phyloP scores from a whole-genome alignment of 139 green algal species.

The Pycnococcus provasolii region DNA sequence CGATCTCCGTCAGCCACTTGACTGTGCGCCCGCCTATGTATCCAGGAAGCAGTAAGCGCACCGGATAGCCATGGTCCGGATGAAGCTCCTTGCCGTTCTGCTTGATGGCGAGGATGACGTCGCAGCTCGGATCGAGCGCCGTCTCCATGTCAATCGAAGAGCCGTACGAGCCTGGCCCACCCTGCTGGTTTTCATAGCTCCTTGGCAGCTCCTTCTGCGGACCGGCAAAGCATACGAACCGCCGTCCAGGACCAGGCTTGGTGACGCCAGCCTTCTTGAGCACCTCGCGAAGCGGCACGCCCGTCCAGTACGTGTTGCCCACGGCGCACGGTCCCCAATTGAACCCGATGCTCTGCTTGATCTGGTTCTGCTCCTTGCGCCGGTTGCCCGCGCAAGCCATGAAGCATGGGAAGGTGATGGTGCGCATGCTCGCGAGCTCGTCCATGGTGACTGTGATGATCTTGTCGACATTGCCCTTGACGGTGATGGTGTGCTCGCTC shows the following conservation, averaged over 20 bases:
- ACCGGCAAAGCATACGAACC: conserved; percentile 35
- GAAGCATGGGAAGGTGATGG: conserved; percentile 60
- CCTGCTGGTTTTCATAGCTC: conserved; percentile 24
- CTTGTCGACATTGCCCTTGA: conserved; percentile 34
- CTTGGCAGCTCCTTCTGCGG: conserved; percentile 21
- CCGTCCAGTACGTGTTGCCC: conserved; percentile 77
- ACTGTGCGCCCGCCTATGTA: conserved; percentile 78
- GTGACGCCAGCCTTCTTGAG: conserved; percentile 40
- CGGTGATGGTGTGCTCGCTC: conserved; percentile 51
- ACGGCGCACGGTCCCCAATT: conserved; percentile 51
- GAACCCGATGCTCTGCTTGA: conserved; percentile 81
- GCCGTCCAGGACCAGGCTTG: background rate
- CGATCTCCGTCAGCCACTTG: conserved; percentile 81
- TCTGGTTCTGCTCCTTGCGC: conserved; percentile 97
- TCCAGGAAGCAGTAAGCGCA: conserved; percentile 72
- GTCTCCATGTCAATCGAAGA: conserved; percentile 42
- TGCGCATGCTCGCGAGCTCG: conserved; percentile 64
- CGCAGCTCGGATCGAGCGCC: conserved; percentile 49
- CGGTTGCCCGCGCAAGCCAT: conserved; percentile 82
- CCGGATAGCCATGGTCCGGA: conserved; percentile 64
- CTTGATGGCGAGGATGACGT: conserved; percentile 64
- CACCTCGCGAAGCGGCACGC: conserved; percentile 72
- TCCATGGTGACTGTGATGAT: conserved; percentile 69
- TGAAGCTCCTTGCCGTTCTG: conserved; percentile 57
- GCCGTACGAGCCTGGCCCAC: conserved; percentile 43